phyloP scores from a whole-genome alignment of 305 asterid genomes.

The Solanum aculeatissimum region DNA sequence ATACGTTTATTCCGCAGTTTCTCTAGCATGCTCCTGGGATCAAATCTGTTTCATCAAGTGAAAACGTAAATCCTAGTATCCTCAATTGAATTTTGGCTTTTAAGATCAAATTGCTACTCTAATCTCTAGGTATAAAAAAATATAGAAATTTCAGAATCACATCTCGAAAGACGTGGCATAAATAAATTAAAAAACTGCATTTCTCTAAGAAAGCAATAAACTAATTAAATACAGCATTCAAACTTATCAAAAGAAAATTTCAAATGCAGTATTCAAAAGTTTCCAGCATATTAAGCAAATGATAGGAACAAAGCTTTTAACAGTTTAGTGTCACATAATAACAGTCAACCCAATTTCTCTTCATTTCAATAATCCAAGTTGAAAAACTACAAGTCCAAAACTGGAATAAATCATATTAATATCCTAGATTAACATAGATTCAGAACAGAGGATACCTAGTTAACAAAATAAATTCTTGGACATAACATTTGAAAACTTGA shows the following conservation, averaged over 20 bases:
- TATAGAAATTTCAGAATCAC: not conserved
- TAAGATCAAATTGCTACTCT: not conserved
- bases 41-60: slow-evolving; percentile 38
- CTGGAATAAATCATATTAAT: not conserved
- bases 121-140: not conserved
- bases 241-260: not conserved
- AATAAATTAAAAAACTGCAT: not conserved
- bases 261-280: not conserved
- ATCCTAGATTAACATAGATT: not conserved
- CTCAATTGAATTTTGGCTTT: not conserved
- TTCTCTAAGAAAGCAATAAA: not conserved
- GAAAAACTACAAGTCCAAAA: not conserved
- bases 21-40: slow-evolving; percentile 62
- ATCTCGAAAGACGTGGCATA: not conserved
- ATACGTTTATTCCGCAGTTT: slow-evolving; percentile 72
- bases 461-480: not conserved
- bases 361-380: not conserved
- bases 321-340: not conserved
- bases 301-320: not conserved
- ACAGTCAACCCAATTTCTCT: not conserved
- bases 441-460: not conserved
- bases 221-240: not conserved
- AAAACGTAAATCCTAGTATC: not conserved
- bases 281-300: not conserved
- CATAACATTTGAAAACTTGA: not conserved